phyloP scores from a whole-genome alignment of 177 flowering plant species.

The Vitis hybrid region DNA sequence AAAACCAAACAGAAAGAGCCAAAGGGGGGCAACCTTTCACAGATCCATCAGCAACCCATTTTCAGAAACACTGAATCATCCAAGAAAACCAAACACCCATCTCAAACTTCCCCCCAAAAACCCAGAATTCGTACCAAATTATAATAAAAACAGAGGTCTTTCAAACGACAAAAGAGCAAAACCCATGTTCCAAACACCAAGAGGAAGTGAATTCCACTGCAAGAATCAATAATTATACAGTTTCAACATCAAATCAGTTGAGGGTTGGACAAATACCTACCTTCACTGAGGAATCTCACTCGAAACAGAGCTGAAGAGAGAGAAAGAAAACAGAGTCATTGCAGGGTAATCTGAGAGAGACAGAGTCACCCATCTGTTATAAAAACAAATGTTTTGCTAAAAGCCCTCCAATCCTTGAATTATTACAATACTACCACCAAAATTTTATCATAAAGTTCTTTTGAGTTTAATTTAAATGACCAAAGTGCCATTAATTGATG shows the following conservation, averaged over 20 bases:
- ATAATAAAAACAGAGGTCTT: background rate
- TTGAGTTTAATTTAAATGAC: background rate
- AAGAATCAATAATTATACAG: background rate
- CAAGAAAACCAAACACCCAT: background rate
- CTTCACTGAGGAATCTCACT: constrained; percentile 2
- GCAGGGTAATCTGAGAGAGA: background rate
- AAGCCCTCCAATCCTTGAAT: constrained; percentile 5
- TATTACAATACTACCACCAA: constrained; percentile 7
- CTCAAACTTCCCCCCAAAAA: background rate
- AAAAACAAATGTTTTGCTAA: background rate
- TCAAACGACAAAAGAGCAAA: background rate
- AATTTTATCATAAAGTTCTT: background rate
- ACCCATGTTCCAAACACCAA: background rate
- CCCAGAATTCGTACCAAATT: background rate
- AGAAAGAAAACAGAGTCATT: constrained; percentile 2
- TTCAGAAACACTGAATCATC: background rate
- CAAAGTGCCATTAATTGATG: background rate
- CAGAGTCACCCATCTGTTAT: constrained; percentile 7
- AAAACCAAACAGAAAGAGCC: background rate
- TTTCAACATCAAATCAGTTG: background rate
- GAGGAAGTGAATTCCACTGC: background rate
- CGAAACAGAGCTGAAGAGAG: background rate
- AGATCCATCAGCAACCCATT: constrained; percentile 10
- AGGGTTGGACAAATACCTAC: background rate
- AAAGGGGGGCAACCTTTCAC: background rate